phyloP scores from a whole-genome alignment of 345 rosid genomes.

The Camelina sativa region DNA sequence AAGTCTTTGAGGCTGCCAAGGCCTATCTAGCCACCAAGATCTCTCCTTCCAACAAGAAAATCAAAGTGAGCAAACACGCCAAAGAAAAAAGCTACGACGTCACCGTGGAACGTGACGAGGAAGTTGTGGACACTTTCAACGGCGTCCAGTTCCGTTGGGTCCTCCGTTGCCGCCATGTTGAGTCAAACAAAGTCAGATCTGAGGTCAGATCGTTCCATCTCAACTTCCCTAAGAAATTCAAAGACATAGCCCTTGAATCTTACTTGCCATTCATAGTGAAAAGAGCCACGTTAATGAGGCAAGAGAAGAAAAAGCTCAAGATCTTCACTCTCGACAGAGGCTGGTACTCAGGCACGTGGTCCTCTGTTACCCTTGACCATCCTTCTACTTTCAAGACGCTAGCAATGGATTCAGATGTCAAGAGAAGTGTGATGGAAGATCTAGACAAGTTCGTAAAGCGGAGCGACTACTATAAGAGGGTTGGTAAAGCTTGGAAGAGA shows the following conservation, averaged over 20 bases:
- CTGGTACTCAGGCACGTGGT: slow-evolving; percentile 53
- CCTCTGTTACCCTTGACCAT: slow-evolving; percentile 66
- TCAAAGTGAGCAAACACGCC: slow-evolving; percentile 59
- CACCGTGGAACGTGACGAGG: slow-evolving; percentile 62
- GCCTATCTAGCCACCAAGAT: slow-evolving; percentile 49
- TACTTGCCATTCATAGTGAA: slow-evolving; percentile 59
- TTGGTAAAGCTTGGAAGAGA: slow-evolving; percentile 86
- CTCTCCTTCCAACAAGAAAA: slow-evolving; percentile 44
- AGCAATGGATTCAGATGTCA: slow-evolving; percentile 58
- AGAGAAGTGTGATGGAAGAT: slow-evolving; percentile 57
- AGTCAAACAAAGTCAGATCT: slow-evolving; percentile 40
- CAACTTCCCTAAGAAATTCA: slow-evolving; percentile 59
- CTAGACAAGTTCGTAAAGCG: slow-evolving; percentile 63
- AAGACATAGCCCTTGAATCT: slow-evolving; percentile 50
- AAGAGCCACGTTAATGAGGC: slow-evolving; percentile 49
- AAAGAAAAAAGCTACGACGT: slow-evolving; percentile 55
- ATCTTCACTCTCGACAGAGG: slow-evolving; percentile 49
- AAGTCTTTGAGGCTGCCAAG: slow-evolving; percentile 54
- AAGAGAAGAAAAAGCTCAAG: slow-evolving; percentile 58
- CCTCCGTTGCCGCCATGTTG: slow-evolving; percentile 50
- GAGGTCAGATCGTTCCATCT: slow-evolving; percentile 59
- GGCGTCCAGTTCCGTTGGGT: slow-evolving; percentile 63
- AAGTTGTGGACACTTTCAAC: slow-evolving; percentile 52
- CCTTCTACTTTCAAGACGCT: slow-evolving; percentile 78
- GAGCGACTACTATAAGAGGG: slow-evolving; percentile 59